Conservation (phyloP, 257 asterid genomes). For the Orobanche coerulescens region DNA sequence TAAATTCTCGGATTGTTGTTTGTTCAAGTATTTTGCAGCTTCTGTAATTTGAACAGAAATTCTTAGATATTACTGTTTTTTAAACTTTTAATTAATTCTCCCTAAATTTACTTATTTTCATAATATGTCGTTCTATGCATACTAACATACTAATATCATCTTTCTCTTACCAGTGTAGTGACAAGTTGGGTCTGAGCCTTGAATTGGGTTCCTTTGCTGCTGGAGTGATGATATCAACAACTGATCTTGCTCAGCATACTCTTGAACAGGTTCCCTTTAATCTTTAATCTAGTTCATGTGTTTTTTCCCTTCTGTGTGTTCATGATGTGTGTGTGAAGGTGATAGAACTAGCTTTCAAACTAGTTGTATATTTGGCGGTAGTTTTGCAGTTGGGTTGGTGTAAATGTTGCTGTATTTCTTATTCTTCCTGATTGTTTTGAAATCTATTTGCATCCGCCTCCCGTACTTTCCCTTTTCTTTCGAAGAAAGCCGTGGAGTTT, state of each 20-base stretch:
- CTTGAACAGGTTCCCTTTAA: constrained; percentile 55
- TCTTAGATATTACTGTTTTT: neutral
- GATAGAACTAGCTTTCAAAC: neutral
- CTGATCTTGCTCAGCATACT: constrained; percentile 75
- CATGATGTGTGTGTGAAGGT: neutral
- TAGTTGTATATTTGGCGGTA: neutral
- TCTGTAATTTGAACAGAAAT: constrained; percentile 5
- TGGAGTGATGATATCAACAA: constrained; percentile 86
- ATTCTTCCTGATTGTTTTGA: neutral
- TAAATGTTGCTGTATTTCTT: neutral
- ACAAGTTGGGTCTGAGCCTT: constrained; percentile 76
- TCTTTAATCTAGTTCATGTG: neutral
- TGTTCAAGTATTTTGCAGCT: constrained; percentile 12
- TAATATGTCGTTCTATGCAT: neutral
- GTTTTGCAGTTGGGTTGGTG: neutral
- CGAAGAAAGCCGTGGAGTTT: neutral
- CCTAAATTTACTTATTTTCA: constrained; percentile 13
- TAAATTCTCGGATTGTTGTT: constrained; percentile 5
- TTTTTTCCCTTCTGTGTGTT: constrained; percentile 2
- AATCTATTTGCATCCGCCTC: neutral
- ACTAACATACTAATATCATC: neutral
- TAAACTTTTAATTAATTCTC: neutral
- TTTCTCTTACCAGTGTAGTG: constrained; percentile 66
- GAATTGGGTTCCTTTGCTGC: constrained; percentile 93
- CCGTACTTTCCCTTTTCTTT: neutral